Evolutionary conservation across 1,284 basidiomycete genomes (phyloP).

Genomic region (Irpex lacteus): DNA sequence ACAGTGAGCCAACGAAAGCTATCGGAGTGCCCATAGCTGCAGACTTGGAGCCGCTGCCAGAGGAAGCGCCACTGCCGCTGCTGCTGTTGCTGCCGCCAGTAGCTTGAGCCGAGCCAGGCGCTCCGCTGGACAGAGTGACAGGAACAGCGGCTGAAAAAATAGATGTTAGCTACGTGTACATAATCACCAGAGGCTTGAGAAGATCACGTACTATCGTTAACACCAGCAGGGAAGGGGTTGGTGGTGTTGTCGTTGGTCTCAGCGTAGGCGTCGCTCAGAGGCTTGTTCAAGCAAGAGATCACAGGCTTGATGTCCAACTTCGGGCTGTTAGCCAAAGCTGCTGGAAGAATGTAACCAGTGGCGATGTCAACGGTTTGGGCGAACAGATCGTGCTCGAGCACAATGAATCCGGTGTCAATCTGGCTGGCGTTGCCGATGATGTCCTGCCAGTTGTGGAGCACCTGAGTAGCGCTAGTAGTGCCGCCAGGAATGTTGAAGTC

Average conservation of each 20-base stretch:
- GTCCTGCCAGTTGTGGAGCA: slow-evolving; percentile 62
- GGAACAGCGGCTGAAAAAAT: slow-evolving; percentile 20
- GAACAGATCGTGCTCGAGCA: slow-evolving; percentile 76
- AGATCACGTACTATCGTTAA: neutral
- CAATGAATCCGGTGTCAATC: slow-evolving; percentile 61
- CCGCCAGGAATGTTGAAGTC: slow-evolving; percentile 80
- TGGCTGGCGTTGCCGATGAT: slow-evolving; percentile 53
- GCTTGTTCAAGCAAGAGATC: slow-evolving; percentile 61
- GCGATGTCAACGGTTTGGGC: slow-evolving; percentile 68
- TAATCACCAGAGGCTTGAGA: neutral
- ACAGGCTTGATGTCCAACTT: slow-evolving; percentile 65
- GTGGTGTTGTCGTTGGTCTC: slow-evolving; percentile 65
- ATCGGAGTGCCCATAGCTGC: slow-evolving; percentile 13
- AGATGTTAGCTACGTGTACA: neutral
- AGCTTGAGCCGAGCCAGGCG: slow-evolving; percentile 32
- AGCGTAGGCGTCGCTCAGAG: slow-evolving; percentile 58
- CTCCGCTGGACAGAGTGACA: slow-evolving; percentile 33
- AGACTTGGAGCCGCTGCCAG: slow-evolving; percentile 11
- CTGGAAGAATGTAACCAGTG: slow-evolving; percentile 68
- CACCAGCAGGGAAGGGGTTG: slow-evolving; percentile 40
- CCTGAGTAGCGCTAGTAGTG: slow-evolving; percentile 50
- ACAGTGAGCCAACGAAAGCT: slow-evolving; percentile 14
- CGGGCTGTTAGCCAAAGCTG: slow-evolving; percentile 58
- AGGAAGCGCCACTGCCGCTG: slow-evolving; percentile 11
- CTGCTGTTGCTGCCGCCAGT: slow-evolving; percentile 19